A percentile compares a stretch with the other conserved stretches of the same genome.
These are phyloP conservation scores for Naegleria fowleri DNA, from an alignment of 208 protist species.

Conservation along the genomic window DNA sequence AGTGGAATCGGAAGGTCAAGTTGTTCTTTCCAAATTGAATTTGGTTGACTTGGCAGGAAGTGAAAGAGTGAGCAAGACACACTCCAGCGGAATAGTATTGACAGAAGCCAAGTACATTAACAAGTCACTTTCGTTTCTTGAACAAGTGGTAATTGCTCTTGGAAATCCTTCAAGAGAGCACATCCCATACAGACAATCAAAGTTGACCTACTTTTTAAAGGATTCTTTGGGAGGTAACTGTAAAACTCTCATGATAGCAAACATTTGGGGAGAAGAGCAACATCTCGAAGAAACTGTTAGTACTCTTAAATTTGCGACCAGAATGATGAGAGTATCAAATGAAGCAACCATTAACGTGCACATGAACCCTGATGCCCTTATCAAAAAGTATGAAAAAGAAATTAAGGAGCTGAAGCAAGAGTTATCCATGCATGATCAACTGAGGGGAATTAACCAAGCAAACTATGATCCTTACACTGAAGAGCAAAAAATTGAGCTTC, in stretches of 20 bases:
- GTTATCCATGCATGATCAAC: constrained; percentile 77
- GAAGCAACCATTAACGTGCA: constrained; percentile 55
- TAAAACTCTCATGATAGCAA: constrained; percentile 47
- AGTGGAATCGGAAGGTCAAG: constrained; percentile 56
- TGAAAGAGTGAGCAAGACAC: constrained; percentile 55
- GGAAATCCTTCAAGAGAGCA: constrained; percentile 37
- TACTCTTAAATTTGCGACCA: constrained; percentile 39
- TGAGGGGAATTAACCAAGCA: constrained; percentile 42
- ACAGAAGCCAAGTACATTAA: constrained; percentile 53
- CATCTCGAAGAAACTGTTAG: constrained; percentile 46
- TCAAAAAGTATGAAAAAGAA: constrained; percentile 67
- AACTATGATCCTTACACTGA: constrained; percentile 54
- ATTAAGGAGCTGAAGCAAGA: constrained; percentile 71
- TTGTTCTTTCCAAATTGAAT: constrained; percentile 59
- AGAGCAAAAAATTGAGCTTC: constrained; percentile 59
- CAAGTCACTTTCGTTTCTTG: constrained; percentile 74
- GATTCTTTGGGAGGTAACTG: constrained; percentile 62
- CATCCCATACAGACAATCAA: constrained; percentile 73
- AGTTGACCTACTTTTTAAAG: constrained; percentile 57
- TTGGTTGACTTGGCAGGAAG: constrained; percentile 81
- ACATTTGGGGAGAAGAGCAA: constrained; percentile 34
- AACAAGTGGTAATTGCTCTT: constrained; percentile 77
- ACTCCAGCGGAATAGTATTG: constrained; percentile 5
- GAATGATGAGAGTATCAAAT: constrained; percentile 69
- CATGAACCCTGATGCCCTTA: constrained; percentile 58